Evolutionary conservation across 495 filamentous ascomycete species (phyloP), one percentile per base, ranked within the genome.

Genomic region (Hypoxylon trugodes): DNA sequence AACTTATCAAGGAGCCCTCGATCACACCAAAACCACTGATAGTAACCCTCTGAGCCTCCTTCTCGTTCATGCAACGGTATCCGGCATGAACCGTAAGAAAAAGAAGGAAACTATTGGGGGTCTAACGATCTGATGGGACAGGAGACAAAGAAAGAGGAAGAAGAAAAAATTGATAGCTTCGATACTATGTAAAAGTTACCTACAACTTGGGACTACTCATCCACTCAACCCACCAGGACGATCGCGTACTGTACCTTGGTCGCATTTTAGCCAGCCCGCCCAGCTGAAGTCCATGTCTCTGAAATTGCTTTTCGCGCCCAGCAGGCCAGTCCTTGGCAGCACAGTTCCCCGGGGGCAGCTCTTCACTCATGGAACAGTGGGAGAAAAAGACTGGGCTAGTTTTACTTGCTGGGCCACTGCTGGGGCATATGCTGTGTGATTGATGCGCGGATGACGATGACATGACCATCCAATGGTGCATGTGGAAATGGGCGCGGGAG

Each of bases 361-460:
- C n/a, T 46, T 47, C 43, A 28, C 26, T n/a, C n/a, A n/a, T n/a
- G n/a, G n/a, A n/a, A n/a, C n/a, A n/a, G n/a, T n/a, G 38, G 40
- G 41, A 22, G 28, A 33, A 15, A 54, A 58, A 40, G 35, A 45
- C 46, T 51, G 25, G 56, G 26, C 28, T 50, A 12, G n/a, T n/a
- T n/a, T n/a, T n/a, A n/a, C n/a, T n/a, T n/a, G n/a, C n/a, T n/a
- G n/a, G n/a, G n/a, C n/a, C n/a, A n/a, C n/a, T n/a, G n/a, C 57
- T 53, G 37, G 63, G 51, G 51, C 50, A 38, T 28, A 66, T 61
- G 63, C 63, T 59, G 57, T 66, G 63, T 66, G 63, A 66, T 66
- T 61, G 65, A 62, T 63, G 66, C 37, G 56, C 36, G 61, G 40
- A 65, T 66, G 56, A 69, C 61, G 61, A 65, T 61, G 54, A 57